Evolutionary conservation across 345 rosid species (phyloP), one percentile per base, ranked within the genome.

Genomic region (Citrus sp.): DNA sequence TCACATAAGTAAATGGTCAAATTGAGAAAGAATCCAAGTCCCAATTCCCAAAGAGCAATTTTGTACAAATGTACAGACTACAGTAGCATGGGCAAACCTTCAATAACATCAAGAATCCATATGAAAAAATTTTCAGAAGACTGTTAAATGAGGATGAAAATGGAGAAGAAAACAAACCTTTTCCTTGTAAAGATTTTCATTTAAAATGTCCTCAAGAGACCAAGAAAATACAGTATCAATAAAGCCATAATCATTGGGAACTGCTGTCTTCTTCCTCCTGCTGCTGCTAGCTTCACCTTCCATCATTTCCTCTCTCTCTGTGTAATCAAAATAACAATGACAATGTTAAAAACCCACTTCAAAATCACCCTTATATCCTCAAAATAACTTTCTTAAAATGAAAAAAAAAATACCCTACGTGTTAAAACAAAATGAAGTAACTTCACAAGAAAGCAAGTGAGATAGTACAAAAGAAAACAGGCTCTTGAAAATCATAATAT

Each of bases 221-320:
- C 56, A 51, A 51, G 56, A 51, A 51, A 51, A 51, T 51, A 51
- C 56, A 51, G 56, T 18, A 51, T 56, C 61, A 19, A 21, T 56
- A 10, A 56, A 56, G n/a, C 61, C 61, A 56, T 22, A 1, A 21
- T 56, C 61, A 19, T 19, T 22, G 61, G 61, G 61, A 56, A 6
- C 24, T 74, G 70, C 78, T 72, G 79, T 68, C 78, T 67, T n/a
- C 82, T 88, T 3, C 51, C 13, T 3, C 0, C 16, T 46, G 3
- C 16, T 3, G 84, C 75, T 46, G 2, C 58, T 51, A 51, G 21
- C 58, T 54, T 54, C 58, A 18, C 58, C 58, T 54, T 54, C 21
- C 58, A 54, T 54, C 58, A 54, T 54, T 54, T 54, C 58, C 58
- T 18, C 22, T 54, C 58, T 54, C 58, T 16, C 22, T 18, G 7